Conservation (phyloP, 768 basidiomycete species). For the Collybia sordida region DNA sequence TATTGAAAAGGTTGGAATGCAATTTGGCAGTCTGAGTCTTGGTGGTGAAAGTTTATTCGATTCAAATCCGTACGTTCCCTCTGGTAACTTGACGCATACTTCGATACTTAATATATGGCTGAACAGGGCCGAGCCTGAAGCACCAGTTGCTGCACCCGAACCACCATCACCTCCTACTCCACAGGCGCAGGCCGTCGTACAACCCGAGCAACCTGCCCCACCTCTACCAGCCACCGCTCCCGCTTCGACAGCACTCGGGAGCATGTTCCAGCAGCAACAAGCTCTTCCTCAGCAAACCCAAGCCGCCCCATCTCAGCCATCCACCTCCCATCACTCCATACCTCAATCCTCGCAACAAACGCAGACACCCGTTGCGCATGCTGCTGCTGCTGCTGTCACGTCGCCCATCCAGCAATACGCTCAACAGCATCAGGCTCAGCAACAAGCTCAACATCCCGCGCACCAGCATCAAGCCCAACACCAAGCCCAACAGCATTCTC, state of each 20-base stretch:
- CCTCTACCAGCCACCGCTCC: constrained; percentile 40
- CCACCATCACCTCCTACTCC: constrained; percentile 33
- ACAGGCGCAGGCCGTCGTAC: constrained; percentile 22
- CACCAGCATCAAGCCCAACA: constrained; percentile 24
- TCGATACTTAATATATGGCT: not conserved
- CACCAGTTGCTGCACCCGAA: constrained; percentile 22
- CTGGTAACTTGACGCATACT: constrained; percentile 7
- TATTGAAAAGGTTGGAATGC: constrained; percentile 84
- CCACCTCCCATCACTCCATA: constrained; percentile 20
- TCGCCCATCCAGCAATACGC: constrained; percentile 43
- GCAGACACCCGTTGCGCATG: constrained; percentile 22
- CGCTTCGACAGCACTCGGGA: constrained; percentile 32
- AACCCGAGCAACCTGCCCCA: constrained; percentile 33
- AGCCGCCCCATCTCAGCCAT: constrained; percentile 14
- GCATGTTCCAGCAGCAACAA: constrained; percentile 49
- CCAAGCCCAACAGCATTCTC: constrained; percentile 15
- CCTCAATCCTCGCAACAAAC: constrained; percentile 35
- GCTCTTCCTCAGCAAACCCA: constrained; percentile 27
- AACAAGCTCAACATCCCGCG: constrained; percentile 10
- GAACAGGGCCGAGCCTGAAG: constrained; percentile 16
- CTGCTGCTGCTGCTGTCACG: constrained; percentile 24
- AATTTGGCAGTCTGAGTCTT: constrained; percentile 82
- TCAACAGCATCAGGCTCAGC: constrained; percentile 33
- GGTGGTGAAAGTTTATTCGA: constrained; percentile 66
- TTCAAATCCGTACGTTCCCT: constrained; percentile 44